phyloP scores from a whole-genome alignment of 202 grass and related monocot species.

The Schoenoplectus triqueter region DNA sequence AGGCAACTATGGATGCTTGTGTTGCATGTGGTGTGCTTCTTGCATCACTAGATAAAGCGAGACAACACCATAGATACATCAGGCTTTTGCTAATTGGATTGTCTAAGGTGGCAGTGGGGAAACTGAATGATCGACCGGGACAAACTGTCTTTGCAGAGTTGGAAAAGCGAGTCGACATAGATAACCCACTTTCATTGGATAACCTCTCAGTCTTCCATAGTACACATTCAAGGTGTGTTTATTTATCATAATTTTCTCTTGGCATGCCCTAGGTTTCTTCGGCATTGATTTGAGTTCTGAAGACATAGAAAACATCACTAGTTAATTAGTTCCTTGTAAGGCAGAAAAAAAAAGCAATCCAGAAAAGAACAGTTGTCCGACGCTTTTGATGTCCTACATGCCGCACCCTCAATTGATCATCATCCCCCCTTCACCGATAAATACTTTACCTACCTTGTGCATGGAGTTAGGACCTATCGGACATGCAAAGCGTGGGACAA shows the following conservation, averaged over 20 bases:
- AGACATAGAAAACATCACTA: not conserved
- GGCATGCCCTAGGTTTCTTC: not conserved
- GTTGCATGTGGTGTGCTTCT: conserved; percentile 62
- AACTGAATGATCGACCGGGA: not conserved
- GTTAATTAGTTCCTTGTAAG: not conserved
- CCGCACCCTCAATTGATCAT: not conserved
- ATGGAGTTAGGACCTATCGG: not conserved
- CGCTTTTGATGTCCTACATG: not conserved
- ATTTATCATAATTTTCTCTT: not conserved
- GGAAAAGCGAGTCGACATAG: conserved; percentile 41
- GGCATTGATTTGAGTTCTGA: not conserved
- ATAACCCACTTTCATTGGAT: conserved; percentile 59
- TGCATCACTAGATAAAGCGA: conserved; percentile 46
- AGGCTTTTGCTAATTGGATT: conserved; percentile 50
- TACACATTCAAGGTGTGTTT: conserved; percentile 48
- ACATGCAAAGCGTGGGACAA: no score
- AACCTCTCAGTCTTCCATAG: conserved; percentile 44
- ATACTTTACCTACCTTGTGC: not conserved
- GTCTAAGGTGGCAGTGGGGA: conserved; percentile 3
- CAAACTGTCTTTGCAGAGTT: conserved; percentile 39
- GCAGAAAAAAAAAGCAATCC: not conserved
- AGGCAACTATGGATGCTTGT: conserved; percentile 61
- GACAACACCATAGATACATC: conserved; percentile 54
- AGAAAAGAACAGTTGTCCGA: not conserved
- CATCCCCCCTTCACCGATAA: not conserved